Evolutionary conservation across 352 stramenopile genomes (phyloP), one percentile per base, ranked within the genome.

Genomic region (Pilasporangium apinafurcum): DNA sequence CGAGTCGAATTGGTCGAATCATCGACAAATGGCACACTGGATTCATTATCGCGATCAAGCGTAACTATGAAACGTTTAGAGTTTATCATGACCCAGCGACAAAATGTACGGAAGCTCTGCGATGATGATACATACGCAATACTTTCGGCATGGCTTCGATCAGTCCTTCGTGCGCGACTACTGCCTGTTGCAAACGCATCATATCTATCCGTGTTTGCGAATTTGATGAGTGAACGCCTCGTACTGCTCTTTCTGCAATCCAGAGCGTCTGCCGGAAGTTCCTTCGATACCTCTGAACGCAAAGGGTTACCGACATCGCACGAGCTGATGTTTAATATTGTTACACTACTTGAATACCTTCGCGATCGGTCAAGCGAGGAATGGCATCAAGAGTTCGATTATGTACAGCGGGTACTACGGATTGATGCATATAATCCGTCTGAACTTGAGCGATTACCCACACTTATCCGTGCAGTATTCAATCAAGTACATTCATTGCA

Each of bases 141-240:
- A 10, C 18, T 80, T 4, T 39, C 45, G 37, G 47, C 47, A 31
- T 39, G 74, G 14, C 24, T 80, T 21, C 51, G 64, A 6, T 52
- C 53, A 1, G 45, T 63, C 28, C 37, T 80, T 29, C 44, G 53
- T n/a, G 29, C 18, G 24, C 46, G 36, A 4, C 62, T 43, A 26
- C 29, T 33, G 5, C 28, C 42, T 0, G 12, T 69, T 10, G 48
- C 59, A 35, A 59, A 33, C 18, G 33, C 44, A 18, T 56, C 28
- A 13, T 45, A 17, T 24, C 20, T 51, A 2, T 59, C 56, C 29
- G 51, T 62, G 14, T 28, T 67, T 21, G 16, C 69, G 27, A 58
- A 59, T 34, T 27, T 75, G 17, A 4, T 48, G 9, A 60, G 49
- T 43, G 68, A 80, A 30, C 46, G 37, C 1, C 50, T 76, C 9